These are phyloP conservation scores for Neonectria coccinea DNA, from an alignment of 2,329 filamentous ascomycete genomes.

Conservation along the genomic window DNA sequence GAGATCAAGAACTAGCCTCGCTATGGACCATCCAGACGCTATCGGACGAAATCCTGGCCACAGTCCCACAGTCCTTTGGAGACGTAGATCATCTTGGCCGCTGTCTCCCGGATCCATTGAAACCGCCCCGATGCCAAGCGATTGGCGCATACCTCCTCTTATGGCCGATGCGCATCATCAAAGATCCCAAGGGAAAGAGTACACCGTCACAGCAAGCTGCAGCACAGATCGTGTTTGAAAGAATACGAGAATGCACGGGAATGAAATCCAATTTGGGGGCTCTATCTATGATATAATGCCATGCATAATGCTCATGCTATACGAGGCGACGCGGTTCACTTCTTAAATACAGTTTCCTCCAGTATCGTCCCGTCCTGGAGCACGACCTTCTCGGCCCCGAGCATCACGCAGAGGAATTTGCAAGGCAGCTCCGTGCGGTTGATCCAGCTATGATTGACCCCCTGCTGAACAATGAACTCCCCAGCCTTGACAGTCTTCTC, in stretches of 20 bases:
- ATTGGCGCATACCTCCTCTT: conserved; percentile 54
- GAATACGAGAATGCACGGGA: conserved; percentile 54
- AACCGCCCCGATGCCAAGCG: conserved; percentile 44
- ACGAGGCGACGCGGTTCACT: not conserved
- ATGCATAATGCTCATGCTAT: not conserved
- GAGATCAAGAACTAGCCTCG: conserved; percentile 26
- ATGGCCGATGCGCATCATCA: conserved; percentile 54
- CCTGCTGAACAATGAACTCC: conserved; percentile 57
- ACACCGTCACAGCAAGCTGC: conserved; percentile 45
- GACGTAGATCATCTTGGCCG: conserved; percentile 48
- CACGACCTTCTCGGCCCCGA: conserved; percentile 55
- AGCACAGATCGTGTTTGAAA: conserved; percentile 48
- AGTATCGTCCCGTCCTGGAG: conserved; percentile 52
- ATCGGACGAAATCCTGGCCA: conserved; percentile 50
- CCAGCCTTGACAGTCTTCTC: conserved; percentile 52
- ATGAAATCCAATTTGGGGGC: conserved; percentile 52
- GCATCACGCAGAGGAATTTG: conserved; percentile 54
- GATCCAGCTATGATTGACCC: conserved; percentile 59
- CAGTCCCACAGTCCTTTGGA: conserved; percentile 53
- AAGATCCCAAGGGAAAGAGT: conserved; percentile 38
- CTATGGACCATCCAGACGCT: conserved; percentile 45
- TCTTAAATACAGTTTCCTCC: conserved; percentile 48
- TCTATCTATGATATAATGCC: conserved; percentile 37
- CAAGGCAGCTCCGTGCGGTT: conserved; percentile 54
- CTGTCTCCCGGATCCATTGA: conserved; percentile 11